Evolutionary conservation across 106 monocot species (phyloP).

Genomic region (Amphibolis antarctica): DNA sequence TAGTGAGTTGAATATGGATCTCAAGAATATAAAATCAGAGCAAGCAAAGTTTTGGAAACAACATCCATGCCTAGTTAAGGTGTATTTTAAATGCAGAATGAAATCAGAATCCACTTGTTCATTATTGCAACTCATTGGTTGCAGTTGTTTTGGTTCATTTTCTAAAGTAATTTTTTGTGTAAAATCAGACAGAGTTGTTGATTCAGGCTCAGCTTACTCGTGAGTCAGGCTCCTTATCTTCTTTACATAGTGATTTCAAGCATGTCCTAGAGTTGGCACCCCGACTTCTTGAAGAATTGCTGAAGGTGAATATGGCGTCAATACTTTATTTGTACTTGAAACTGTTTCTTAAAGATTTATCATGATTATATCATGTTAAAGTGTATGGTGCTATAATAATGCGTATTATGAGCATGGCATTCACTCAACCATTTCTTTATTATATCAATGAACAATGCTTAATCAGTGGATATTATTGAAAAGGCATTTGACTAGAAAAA

Average conservation of each 20-base stretch:
- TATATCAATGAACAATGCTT: no score
- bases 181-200: conserved; percentile 62
- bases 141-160: not conserved
- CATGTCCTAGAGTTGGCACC: conserved; percentile 85
- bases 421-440: no score
- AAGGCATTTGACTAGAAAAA: no score
- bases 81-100: conserved; percentile 10
- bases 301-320: conserved; percentile 37
- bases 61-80: conserved; percentile 88
- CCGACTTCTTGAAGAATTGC: conserved; percentile 75
- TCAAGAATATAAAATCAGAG: conserved; percentile 75
- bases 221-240: conserved; percentile 30
- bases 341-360: not conserved
- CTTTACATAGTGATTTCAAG: conserved; percentile 62
- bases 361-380: no score
- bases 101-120: no score
- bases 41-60: conserved; percentile 98
- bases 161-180: not conserved
- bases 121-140: not conserved
- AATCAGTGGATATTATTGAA: no score
- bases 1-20: conserved; percentile 66
- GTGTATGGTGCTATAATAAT: no score
- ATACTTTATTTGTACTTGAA: not conserved
- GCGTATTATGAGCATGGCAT: no score
- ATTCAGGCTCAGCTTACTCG: conserved; percentile 75